These are phyloP conservation scores for Omphalotus guepiniiformis DNA, from an alignment of 768 basidiomycete species.

Conservation along the genomic window DNA sequence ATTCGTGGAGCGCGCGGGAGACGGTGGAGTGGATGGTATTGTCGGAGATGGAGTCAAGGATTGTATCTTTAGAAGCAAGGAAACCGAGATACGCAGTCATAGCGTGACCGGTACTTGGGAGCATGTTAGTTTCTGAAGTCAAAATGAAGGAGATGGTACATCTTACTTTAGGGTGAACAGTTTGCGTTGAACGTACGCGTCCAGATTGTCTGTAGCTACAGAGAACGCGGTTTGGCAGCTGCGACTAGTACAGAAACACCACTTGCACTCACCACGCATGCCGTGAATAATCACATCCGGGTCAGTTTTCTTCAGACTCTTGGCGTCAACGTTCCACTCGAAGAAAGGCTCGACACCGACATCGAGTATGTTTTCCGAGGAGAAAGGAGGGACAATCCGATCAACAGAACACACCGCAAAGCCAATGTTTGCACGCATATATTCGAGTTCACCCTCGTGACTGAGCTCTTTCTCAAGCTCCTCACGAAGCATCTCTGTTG, in stretches of 20 bases:
- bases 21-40: conserved; percentile 23
- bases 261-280: conserved; percentile 11
- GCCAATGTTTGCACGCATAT: conserved; percentile 27
- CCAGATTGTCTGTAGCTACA: conserved; percentile 23
- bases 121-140: not conserved
- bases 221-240: not conserved
- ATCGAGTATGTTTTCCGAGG: conserved; percentile 24
- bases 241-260: not conserved
- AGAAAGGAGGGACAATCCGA: conserved; percentile 28
- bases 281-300: conserved; percentile 23
- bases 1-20: conserved; percentile 29
- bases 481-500: conserved; percentile 26
- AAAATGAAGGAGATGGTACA: not conserved
- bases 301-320: conserved; percentile 20
- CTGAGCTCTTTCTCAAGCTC: conserved; percentile 24
- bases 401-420: conserved; percentile 40
- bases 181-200: conserved; percentile 36
- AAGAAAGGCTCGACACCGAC: conserved; percentile 38
- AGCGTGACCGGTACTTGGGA: conserved; percentile 27
- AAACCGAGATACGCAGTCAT: conserved; percentile 35
- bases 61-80: conserved; percentile 24
- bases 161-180: conserved; percentile 37
- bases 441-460: conserved; percentile 22
- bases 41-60: conserved; percentile 29
- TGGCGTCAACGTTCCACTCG: conserved; percentile 35